Evolutionary conservation across 2,329 filamentous ascomycete genomes (phyloP), one percentile per base, ranked within the genome.

Genomic region (Pyrenochaeta sp.): DNA sequence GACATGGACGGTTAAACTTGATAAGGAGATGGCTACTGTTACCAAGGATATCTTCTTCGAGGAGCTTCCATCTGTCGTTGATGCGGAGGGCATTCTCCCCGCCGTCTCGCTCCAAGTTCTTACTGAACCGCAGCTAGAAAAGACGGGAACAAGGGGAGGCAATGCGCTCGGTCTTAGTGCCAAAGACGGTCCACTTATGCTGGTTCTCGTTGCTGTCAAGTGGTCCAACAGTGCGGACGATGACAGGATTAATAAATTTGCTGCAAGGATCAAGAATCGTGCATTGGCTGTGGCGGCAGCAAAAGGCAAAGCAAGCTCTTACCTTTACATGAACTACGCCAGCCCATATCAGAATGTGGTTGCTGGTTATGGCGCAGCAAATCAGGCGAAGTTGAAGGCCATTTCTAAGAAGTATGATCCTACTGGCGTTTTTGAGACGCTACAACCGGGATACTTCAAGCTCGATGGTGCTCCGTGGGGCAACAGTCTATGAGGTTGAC

Each of bases 251-350:
- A 50, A 73, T 15, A 36, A 58, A 8, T 66, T 66, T 13, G 54
- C 62, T 19, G 54, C 57, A 6, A 59, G 52, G 2, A 54, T 75
- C 44, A 62, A 61, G 45, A 54, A 63, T 6, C 57, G 64, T 2
- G 46, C 48, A 1, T n/a, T 56, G 2, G 56, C 53, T 22, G 53
- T 39, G 5, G 64, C 62, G 1, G 56, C 58, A 15, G 57, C 50
- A 0, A 39, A 39, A 10, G 63, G 56, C 30, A 61, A 60, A 27
- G 28, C 51, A 4, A 39, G 37, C 25, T 39, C 56, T 2, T 63
- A 77, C 52, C 50, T 81, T 28, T 83, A 83, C 66, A 79, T 82
- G 77, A 83, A 83, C 61, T 83, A 84, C 58, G 82, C 77, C 9
- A 77, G 73, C 49, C 70, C 73, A 51, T 79, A 69, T 56, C 80